These are phyloP conservation scores for Tetragonia tetragonoides DNA, from an alignment of 148 eudicot species.

Conservation along the genomic window DNA sequence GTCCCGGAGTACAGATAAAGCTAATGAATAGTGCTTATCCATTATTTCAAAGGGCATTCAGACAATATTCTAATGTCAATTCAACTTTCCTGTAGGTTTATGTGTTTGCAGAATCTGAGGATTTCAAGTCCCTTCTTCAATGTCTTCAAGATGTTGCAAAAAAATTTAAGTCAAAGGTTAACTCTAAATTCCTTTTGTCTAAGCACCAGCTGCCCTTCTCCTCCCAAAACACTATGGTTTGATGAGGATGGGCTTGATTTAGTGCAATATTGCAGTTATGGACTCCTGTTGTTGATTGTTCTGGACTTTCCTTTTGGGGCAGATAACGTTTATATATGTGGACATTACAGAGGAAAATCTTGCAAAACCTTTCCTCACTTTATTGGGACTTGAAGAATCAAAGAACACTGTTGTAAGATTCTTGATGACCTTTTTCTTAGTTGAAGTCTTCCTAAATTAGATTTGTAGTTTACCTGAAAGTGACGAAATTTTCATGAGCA, in stretches of 20 bases:
- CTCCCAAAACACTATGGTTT: background rate
- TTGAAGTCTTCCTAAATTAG: background rate
- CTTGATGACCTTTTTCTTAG: constrained; percentile 1
- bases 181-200: constrained; percentile 10
- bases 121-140: constrained; percentile 54
- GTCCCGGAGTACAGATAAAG: background rate
- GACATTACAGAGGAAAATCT: constrained; percentile 78
- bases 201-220: background rate
- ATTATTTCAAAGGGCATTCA: background rate
- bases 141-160: constrained; percentile 72
- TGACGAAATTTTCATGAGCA: background rate
- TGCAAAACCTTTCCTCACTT: constrained; percentile 84
- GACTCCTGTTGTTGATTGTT: background rate
- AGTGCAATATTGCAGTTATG: background rate
- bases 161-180: constrained; percentile 77
- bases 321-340: constrained; percentile 70
- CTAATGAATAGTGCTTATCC: background rate
- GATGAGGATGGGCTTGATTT: background rate
- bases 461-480: background rate
- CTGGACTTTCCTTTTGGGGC: constrained; percentile 23
- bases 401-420: constrained; percentile 64
- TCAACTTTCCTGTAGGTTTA: constrained; percentile 49
- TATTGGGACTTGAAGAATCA: constrained; percentile 84
- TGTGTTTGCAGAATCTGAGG: constrained; percentile 68
- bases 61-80: constrained; percentile 19